Conservation (phyloP, 2,329 filamentous ascomycete species). For the Aspergillus tanneri region DNA sequence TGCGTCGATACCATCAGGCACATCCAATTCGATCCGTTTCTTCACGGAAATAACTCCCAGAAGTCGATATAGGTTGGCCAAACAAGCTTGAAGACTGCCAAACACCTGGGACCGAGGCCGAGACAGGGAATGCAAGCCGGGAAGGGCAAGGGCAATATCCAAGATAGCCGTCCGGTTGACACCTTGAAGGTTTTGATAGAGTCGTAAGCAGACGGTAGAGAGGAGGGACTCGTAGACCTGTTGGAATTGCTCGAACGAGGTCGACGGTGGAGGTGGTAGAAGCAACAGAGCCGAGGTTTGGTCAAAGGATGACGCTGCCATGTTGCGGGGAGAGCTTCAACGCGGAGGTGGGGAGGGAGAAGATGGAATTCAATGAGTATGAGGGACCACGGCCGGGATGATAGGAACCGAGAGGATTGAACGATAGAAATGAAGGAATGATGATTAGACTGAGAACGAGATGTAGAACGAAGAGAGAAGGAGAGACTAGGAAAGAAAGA, state of each 20-base stretch:
- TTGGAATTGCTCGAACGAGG: constrained; percentile 52
- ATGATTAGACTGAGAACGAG: neutral
- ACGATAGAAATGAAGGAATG: neutral
- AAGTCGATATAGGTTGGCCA: constrained; percentile 76
- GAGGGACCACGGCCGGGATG: constrained; percentile 27
- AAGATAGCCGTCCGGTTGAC: constrained; percentile 42
- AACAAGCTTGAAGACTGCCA: constrained; percentile 66
- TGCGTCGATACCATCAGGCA: constrained; percentile 70
- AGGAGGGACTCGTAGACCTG: constrained; percentile 63
- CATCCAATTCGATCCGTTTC: constrained; percentile 61
- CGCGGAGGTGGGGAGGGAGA: neutral
- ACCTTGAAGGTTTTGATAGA: constrained; percentile 41
- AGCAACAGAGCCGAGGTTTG: constrained; percentile 54
- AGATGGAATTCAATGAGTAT: neutral
- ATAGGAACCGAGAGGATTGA: constrained; percentile 34
- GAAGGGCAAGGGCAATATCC: constrained; percentile 63
- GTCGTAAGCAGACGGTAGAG: constrained; percentile 52
- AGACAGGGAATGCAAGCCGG: constrained; percentile 57
- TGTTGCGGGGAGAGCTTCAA: constrained; percentile 17
- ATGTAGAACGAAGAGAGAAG: neutral
- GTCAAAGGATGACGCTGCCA: constrained; percentile 19
- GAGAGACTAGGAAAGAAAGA: neutral
- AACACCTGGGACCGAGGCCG: constrained; percentile 61
- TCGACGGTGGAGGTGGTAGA: constrained; percentile 60
- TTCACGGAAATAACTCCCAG: constrained; percentile 69